Conservation (phyloP, 495 filamentous ascomycete genomes). For the Amniculicola lignicola region DNA sequence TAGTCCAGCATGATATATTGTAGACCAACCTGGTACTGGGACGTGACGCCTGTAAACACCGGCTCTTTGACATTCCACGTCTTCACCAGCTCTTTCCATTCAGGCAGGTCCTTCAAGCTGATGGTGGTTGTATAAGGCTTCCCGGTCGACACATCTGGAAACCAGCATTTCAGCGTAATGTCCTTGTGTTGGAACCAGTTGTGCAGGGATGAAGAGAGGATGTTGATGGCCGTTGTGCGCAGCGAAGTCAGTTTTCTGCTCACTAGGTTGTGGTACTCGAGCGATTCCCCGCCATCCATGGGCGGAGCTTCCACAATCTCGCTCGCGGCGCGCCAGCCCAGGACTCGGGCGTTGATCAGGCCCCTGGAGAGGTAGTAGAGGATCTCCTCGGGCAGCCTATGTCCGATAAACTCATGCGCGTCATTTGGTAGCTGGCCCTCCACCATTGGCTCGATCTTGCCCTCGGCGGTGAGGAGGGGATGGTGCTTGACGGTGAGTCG, state of each 20-base stretch:
- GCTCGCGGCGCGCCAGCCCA: constrained; percentile 75
- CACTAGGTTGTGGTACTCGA: constrained; percentile 77
- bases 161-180: constrained; percentile 79
- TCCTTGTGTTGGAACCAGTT: constrained; percentile 74
- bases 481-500: constrained; percentile 84
- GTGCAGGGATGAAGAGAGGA: constrained; percentile 74
- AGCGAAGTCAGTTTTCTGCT: constrained; percentile 66
- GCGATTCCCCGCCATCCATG: constrained; percentile 73
- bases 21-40: constrained; percentile 10
- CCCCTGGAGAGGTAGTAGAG: constrained; percentile 88
- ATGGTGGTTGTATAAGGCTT: constrained; percentile 61
- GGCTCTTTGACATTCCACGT: constrained; percentile 70
- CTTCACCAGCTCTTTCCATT: constrained; percentile 58
- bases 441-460: constrained; percentile 69
- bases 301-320: constrained; percentile 73
- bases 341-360: constrained; percentile 70
- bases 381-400: constrained; percentile 85
- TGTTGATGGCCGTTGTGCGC: constrained; percentile 67
- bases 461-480: constrained; percentile 70
- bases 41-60: constrained; percentile 45
- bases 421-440: constrained; percentile 68
- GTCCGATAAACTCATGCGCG: constrained; percentile 82
- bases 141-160: constrained; percentile 49
- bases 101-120: constrained; percentile 55
- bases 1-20: background rate